Evolutionary conservation across 2,329 filamentous ascomycete species (phyloP), one percentile per base, ranked within the genome.

Genomic region (Colletotrichum higginsianum): DNA sequence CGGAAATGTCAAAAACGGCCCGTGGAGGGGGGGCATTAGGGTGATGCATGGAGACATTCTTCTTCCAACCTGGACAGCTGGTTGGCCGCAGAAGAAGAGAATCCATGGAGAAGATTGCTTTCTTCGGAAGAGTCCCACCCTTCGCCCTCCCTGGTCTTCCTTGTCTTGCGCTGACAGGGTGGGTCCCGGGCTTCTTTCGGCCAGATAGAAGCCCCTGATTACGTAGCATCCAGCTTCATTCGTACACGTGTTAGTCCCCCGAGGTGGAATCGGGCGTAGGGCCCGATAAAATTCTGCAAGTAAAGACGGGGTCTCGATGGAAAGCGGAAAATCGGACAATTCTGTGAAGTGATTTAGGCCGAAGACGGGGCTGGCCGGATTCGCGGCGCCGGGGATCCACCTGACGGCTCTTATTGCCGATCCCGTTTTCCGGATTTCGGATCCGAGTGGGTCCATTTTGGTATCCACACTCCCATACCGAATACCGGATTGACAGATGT

Each of bases 1-100:
- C 57, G 40, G 65, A 62, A 53, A 60, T 71, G 58, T 68, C 68
- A 71, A 13, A 26, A 60, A 60, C 68, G 65, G 68, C 47, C 68
- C 68, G 65, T 30, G 52, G 21, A 58, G 46, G 42, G 67, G 56
- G 56, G 30, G 30, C 30, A 35, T 35, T 35, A 35, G 30, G 30
- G 30, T 9, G 30, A 2, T 11, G 49, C 50, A 52, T 67, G 64
- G 68, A 60, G 69, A 55, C 56, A 15, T 60, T 50, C 58, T 35
- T 30, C 16, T 21, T 5, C n/a, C 16, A 30, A 8, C 13, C 53
- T 23, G 12, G 13, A 23, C n/a, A 35, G 23, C 38, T 72, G 69
- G 66, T 64, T 68, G 69, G 69, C 15, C 18, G 46, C 8, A 56
- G 55, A n/a, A 42, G 63, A 15, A 49, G 30, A 62, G 42, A 23